Evolutionary conservation across 345 rosid genomes (phyloP), one percentile per base, ranked within the genome.

Genomic region (Dipteronia sinensis): DNA sequence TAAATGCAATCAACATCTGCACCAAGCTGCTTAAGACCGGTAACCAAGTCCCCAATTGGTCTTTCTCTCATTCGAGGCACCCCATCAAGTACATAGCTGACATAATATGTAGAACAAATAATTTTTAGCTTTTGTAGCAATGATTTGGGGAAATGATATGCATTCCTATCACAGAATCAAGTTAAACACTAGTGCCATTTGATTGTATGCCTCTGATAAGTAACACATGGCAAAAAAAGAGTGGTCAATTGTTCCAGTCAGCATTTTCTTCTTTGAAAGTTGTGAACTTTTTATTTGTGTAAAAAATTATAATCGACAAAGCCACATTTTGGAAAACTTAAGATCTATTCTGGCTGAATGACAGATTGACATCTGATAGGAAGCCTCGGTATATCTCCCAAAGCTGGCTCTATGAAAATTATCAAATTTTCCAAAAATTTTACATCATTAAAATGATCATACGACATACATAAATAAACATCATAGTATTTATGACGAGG

Each of bases 11-110:
- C 86, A 71, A 85, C 89, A 82, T 90, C 97, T 19, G 95, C 97
- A 78, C 99, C 98, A 75, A 94, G 94, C 85, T 96, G 99, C 90
- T 92, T 86, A 77, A 94, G 98, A 77, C 97, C 97, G 72, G 67
- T 63, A 66, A 94, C 95, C 84, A 96, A 84, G 87, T 96, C 99
- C 40, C 91, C 97, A 47, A 94, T 96, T 25, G 97, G 97, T 85
- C 99, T 92, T 87, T 96, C 97, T 74, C 99, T 91, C 99, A 96
- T 96, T 62, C 98, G 87, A 22, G 97, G 92, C 74, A 96, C 91
- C 53, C 98, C 97, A 87, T 96, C 99, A 79, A 96, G 99, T 49
- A 90, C 73, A 79, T 91, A 96, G 83, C 99, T 96, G 79, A 81
- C 74, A 71, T 13, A 64, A 47, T 34, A 68, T 25, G 66, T n/a